These are phyloP conservation scores for Babesia divergens DNA, from an alignment of 169 alveolate genomes.

Conservation along the genomic window DNA sequence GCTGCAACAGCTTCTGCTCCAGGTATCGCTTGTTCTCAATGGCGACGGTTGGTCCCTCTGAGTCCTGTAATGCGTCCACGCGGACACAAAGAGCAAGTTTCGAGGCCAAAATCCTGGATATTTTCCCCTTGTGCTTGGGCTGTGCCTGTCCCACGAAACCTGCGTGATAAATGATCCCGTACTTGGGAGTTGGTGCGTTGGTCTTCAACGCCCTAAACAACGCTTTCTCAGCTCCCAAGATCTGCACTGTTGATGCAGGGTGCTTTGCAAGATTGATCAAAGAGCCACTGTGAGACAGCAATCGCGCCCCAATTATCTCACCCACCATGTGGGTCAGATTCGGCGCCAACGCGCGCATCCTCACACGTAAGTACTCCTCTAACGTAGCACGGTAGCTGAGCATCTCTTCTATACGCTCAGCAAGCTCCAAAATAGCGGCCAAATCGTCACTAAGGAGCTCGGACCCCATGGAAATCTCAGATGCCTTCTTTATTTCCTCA, in stretches of 20 bases:
- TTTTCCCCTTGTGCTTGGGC: conserved; percentile 96
- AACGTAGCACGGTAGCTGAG: conserved; percentile 91
- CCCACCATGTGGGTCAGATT: conserved; percentile 97
- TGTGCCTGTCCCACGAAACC: conserved; percentile 97
- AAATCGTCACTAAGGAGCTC: conserved; percentile 97
- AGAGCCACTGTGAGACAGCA: conserved; percentile 99
- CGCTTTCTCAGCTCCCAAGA: conserved; percentile 98
- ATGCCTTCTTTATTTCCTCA: conserved; percentile 94
- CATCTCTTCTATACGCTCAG: conserved; percentile 93
- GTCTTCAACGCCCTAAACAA: conserved; percentile 98
- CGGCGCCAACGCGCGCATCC: conserved; percentile 99
- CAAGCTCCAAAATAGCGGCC: conserved; percentile 88
- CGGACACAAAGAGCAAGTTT: conserved; percentile 98
- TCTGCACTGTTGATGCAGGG: conserved; percentile 99
- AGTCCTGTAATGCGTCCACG: conserved; percentile 96
- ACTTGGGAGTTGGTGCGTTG: conserved; percentile 98
- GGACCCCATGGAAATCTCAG: conserved; percentile 99
- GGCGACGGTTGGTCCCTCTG: conserved; percentile 92
- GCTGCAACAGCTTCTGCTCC: conserved; percentile 85
- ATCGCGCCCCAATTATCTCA: conserved; percentile 99
- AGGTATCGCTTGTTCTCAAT: conserved; percentile 85
- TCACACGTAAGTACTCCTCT: conserved; percentile 92
- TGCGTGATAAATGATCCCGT: conserved; percentile 99
- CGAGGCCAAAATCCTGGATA: conserved; percentile 97
- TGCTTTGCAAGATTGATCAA: conserved; percentile 96